A percentile compares a stretch with the other conserved stretches of the same genome.
These are phyloP conservation scores for Suillus decipiens DNA, from an alignment of 768 basidiomycete genomes.

Conservation along the genomic window DNA sequence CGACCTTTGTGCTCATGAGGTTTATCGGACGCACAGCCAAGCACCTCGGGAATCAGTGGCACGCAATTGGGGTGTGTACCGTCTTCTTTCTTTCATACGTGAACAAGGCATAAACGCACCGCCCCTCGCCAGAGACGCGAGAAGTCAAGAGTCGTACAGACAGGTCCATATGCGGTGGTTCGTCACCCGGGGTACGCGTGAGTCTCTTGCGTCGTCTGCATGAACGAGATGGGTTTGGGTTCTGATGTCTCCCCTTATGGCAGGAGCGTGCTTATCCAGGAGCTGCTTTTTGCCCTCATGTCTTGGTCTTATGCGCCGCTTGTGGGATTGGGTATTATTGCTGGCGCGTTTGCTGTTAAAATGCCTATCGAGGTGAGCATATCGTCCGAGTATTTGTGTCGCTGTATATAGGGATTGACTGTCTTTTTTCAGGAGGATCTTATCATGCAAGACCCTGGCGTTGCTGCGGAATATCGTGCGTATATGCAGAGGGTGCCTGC, in stretches of 20 bases:
- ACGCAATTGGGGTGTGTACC: conserved; percentile 38
- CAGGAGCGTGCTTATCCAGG: background rate
- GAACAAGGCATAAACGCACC: background rate
- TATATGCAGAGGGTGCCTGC: conserved; percentile 33
- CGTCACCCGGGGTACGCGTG: conserved; percentile 40
- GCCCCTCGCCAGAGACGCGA: conserved; percentile 26
- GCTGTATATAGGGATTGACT: background rate
- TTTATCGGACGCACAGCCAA: conserved; percentile 15
- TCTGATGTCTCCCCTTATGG: background rate
- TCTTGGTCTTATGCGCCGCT: conserved; percentile 39
- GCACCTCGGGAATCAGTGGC: conserved; percentile 31
- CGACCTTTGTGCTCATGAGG: conserved; percentile 21
- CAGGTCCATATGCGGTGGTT: conserved; percentile 38
- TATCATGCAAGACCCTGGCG: conserved; percentile 27
- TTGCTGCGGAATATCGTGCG: conserved; percentile 29
- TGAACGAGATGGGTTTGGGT: background rate
- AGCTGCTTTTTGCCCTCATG: background rate
- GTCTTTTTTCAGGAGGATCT: conserved; percentile 26
- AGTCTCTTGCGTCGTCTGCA: conserved; percentile 9
- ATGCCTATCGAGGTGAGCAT: conserved; percentile 35
- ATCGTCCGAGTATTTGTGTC: background rate
- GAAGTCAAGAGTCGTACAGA: conserved; percentile 30
- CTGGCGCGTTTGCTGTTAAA: conserved; percentile 31
- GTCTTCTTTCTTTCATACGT: background rate
- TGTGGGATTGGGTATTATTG: conserved; percentile 23